A percentile compares a stretch with the other conserved stretches of the same genome.
Conservation (phyloP, 495 filamentous ascomycete genomes). For the Penicillium robsamsonii region DNA sequence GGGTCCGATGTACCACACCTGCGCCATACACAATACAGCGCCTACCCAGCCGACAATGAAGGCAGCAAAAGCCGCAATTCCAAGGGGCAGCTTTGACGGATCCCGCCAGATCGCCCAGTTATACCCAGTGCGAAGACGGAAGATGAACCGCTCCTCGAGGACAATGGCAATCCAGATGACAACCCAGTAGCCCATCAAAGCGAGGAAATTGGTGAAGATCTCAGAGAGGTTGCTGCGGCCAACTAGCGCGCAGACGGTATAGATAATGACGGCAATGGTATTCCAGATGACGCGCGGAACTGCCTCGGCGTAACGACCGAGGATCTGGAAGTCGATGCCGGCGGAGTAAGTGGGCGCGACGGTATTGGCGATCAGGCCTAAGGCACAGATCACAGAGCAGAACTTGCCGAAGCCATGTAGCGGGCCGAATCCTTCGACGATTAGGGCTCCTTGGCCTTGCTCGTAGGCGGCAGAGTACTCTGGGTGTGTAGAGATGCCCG, state of each 20-base stretch:
- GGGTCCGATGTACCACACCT: conserved; percentile 67
- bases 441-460: conserved; percentile 50
- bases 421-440: conserved; percentile 62
- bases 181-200: conserved; percentile 74
- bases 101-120: conserved; percentile 64
- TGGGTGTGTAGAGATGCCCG: conserved; percentile 52
- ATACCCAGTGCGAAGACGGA: conserved; percentile 51
- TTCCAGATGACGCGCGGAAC: conserved; percentile 66
- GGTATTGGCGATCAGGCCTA: conserved; percentile 70
- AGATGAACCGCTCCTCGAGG: conserved; percentile 63
- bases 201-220: conserved; percentile 71
- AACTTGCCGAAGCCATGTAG: conserved; percentile 70
- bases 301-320: conserved; percentile 54
- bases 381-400: conserved; percentile 66
- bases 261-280: conserved; percentile 56
- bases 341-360: conserved; percentile 67
- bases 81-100: conserved; percentile 57
- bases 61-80: conserved; percentile 58
- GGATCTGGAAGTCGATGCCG: conserved; percentile 66
- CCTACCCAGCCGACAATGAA: conserved; percentile 71
- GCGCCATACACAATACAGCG: conserved; percentile 67
- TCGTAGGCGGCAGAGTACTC: conserved; percentile 57
- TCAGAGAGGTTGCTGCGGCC: conserved; percentile 59
- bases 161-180: conserved; percentile 63
- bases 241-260: conserved; percentile 61